Percentiles rank a stretch among this genome's conserved stretches.
Evolutionary conservation across 768 basidiomycete genomes (phyloP).

Genomic region (Russula sp.): DNA sequence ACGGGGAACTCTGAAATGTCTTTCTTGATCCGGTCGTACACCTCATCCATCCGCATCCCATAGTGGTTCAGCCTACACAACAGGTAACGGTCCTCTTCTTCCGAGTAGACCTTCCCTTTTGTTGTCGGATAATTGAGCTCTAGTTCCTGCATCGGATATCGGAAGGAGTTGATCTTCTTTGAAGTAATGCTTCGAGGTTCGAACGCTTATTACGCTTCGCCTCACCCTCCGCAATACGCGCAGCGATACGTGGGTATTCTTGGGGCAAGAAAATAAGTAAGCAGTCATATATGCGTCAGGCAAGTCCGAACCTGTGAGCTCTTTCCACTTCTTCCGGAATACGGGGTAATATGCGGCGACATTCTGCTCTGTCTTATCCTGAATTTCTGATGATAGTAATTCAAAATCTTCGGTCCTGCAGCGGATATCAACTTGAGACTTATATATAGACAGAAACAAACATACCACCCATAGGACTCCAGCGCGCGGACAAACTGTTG

Average conservation of each 20-base stretch:
- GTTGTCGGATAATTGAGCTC: constrained; percentile 93
- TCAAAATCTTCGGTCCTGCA: constrained; percentile 62
- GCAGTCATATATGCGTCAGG: neutral
- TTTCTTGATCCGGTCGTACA: constrained; percentile 92
- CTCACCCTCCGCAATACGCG: constrained; percentile 86
- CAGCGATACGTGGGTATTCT: constrained; percentile 79
- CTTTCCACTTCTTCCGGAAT: constrained; percentile 88
- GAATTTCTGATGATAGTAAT: constrained; percentile 75
- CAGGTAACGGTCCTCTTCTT: constrained; percentile 96
- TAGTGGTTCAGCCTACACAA: constrained; percentile 87
- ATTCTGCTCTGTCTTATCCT: constrained; percentile 76
- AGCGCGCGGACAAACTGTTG: constrained; percentile 81
- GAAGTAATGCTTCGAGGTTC: constrained; percentile 75
- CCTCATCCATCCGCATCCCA: constrained; percentile 83
- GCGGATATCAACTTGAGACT: neutral
- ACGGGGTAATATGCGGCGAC: constrained; percentile 75
- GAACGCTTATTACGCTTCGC: constrained; percentile 84
- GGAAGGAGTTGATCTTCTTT: constrained; percentile 77
- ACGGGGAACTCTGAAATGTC: constrained; percentile 97
- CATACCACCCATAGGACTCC: constrained; percentile 80
- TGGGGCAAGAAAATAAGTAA: neutral
- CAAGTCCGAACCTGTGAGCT: constrained; percentile 57
- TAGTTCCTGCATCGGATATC: constrained; percentile 95
- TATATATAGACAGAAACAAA: constrained; percentile 14
- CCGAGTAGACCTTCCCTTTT: constrained; percentile 94